Evolutionary conservation across 192 early-diverging fungal species (phyloP).

Genomic region (Rhizoclosmatium sp.): DNA sequence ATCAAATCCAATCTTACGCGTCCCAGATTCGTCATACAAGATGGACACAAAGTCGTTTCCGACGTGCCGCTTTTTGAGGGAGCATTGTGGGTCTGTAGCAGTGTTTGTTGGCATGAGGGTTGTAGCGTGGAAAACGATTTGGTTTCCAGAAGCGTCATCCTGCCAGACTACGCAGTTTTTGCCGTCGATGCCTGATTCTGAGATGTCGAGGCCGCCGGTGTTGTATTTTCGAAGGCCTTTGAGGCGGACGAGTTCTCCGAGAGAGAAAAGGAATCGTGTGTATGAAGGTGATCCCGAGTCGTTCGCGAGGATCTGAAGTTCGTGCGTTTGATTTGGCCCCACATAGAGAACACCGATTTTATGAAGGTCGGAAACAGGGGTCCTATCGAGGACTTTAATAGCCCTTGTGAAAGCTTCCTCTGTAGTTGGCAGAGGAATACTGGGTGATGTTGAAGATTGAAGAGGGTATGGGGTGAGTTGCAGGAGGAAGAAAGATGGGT

Average conservation of each 20-base stretch:
- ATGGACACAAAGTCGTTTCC: constrained; percentile 97
- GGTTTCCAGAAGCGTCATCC: constrained; percentile 73
- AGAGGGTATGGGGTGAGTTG: constrained; percentile 82
- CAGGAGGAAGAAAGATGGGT: constrained; percentile 63
- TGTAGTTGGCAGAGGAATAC: constrained; percentile 66
- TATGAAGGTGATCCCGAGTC: constrained; percentile 87
- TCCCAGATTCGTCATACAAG: constrained; percentile 91
- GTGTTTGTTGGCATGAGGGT: constrained; percentile 91
- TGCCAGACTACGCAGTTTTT: constrained; percentile 79
- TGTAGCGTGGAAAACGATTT: constrained; percentile 92
- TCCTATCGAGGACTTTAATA: constrained; percentile 84
- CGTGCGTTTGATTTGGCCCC: constrained; percentile 82
- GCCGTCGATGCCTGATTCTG: constrained; percentile 83
- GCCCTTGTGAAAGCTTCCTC: constrained; percentile 80
- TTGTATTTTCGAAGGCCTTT: constrained; percentile 72
- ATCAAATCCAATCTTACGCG: constrained; percentile 75
- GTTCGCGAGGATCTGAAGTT: constrained; percentile 89
- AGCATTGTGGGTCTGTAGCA: constrained; percentile 78
- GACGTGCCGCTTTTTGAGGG: constrained; percentile 92
- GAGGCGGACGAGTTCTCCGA: constrained; percentile 81
- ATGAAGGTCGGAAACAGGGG: constrained; percentile 90
- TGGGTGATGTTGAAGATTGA: constrained; percentile 58
- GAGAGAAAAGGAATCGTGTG: constrained; percentile 79
- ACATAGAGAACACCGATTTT: constrained; percentile 97
- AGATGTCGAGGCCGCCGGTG: constrained; percentile 90